These are phyloP conservation scores for Chimonanthus praecox DNA, from an alignment of 164 flowering plant genomes.

Conservation along the genomic window DNA sequence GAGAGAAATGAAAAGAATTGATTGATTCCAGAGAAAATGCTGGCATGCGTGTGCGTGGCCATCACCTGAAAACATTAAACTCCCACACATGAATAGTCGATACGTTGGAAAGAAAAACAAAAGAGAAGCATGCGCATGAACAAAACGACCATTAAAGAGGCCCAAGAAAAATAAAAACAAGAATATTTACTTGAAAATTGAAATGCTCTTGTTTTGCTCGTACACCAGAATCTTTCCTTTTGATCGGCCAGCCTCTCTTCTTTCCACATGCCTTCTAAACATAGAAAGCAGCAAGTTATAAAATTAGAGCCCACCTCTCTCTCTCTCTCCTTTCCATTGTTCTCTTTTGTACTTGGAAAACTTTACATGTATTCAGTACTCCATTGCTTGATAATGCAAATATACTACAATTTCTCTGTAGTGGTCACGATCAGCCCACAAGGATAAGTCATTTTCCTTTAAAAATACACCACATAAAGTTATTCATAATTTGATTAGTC, in stretches of 20 bases:
- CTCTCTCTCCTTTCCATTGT: not conserved
- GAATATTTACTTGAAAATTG: not conserved
- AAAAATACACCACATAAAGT: no score
- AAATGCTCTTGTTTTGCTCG: not conserved
- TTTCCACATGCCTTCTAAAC: not conserved
- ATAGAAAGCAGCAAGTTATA: not conserved
- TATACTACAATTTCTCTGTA: not conserved
- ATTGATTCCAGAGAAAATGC: no score
- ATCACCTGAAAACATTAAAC: not conserved
- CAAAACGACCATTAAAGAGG: not conserved
- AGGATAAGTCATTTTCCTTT: no score
- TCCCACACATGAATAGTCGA: not conserved
- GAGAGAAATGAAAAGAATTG: no score
- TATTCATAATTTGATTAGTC: no score
- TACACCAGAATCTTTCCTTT: not conserved
- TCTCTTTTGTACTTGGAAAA: not conserved
- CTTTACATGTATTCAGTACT: not conserved
- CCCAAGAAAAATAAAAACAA: not conserved
- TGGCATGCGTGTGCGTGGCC: not conserved
- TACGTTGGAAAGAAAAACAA: not conserved
- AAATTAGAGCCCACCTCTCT: not conserved
- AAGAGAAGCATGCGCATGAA: not conserved
- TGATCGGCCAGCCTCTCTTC: not conserved
- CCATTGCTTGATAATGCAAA: not conserved
- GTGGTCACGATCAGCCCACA: not conserved